Conservation (phyloP, 352 stramenopile genomes). For the Hyaloperonospora arabidopsidis region DNA sequence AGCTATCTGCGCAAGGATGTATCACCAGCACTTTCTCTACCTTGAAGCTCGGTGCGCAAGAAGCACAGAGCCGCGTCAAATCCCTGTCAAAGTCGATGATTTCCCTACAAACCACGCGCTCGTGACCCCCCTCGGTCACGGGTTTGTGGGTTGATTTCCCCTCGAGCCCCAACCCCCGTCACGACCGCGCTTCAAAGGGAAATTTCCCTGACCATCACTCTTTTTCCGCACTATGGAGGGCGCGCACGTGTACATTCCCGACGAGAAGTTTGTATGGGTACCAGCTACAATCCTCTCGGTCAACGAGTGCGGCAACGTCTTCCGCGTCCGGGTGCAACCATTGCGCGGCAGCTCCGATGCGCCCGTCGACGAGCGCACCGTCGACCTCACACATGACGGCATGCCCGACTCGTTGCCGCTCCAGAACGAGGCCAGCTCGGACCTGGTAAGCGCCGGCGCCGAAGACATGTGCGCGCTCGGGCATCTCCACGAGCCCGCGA, state of each 20-base stretch:
- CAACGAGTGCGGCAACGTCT: slow-evolving; percentile 47
- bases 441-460: slow-evolving; percentile 44
- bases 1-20: too few species aligned
- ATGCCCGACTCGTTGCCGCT: slow-evolving; percentile 76
- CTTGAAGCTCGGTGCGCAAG: neutral
- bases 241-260: slow-evolving; percentile 72
- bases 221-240: slow-evolving; percentile 57
- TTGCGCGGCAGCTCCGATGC: slow-evolving; percentile 18
- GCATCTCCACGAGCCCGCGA: slow-evolving; percentile 86
- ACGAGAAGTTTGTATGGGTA: slow-evolving; percentile 74
- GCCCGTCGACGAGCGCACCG: slow-evolving; percentile 37
- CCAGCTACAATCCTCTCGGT: slow-evolving; percentile 68
- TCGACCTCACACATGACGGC: slow-evolving; percentile 61
- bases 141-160: too few species aligned
- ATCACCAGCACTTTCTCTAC: neutral
- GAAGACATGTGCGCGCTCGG: slow-evolving; percentile 83
- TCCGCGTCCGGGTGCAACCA: slow-evolving; percentile 53
- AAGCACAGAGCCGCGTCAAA: slow-evolving; percentile 4
- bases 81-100: slow-evolving; percentile 5
- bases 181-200: slow-evolving; percentile 8
- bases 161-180: neutral
- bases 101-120: too few species aligned
- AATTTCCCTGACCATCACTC: slow-evolving; percentile 18
- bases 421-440: too few species aligned
- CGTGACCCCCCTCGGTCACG: too few species aligned